These are phyloP conservation scores for Microdochium nivale DNA, from an alignment of 2,329 filamentous ascomycete genomes.

Conservation along the genomic window DNA sequence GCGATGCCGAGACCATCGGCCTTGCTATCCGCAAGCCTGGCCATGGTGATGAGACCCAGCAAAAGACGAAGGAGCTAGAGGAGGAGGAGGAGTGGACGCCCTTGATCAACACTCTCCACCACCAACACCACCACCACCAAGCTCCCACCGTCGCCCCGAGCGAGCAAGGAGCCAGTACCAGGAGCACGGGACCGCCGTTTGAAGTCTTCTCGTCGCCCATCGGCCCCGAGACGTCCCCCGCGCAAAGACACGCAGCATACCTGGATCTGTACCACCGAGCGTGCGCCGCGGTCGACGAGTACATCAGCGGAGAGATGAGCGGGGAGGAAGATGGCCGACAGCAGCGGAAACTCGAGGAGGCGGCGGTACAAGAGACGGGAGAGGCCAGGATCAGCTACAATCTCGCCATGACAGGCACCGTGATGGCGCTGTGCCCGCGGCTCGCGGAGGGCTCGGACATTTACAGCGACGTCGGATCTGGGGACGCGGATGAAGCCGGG, in stretches of 20 bases:
- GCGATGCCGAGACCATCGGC: slow-evolving; percentile 8
- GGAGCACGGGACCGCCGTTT: slow-evolving; percentile 23
- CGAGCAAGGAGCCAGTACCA: neutral
- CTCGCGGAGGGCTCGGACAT: slow-evolving; percentile 36
- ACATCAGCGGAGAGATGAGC: too few relatives aligned
- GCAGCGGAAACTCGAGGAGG: slow-evolving; percentile 11
- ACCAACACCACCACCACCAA: too few relatives aligned
- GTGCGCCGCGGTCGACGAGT: neutral
- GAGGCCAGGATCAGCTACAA: slow-evolving; percentile 55
- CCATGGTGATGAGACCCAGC: too few relatives aligned
- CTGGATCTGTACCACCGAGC: slow-evolving; percentile 37
- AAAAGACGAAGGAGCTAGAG: too few relatives aligned
- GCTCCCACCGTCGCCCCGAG: neutral
- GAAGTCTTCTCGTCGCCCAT: slow-evolving; percentile 31
- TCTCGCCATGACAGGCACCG: slow-evolving; percentile 45
- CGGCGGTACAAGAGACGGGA: slow-evolving; percentile 22
- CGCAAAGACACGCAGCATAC: slow-evolving; percentile 33
- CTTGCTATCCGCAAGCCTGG: slow-evolving; percentile 35
- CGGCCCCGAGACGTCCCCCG: slow-evolving; percentile 19
- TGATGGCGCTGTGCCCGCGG: slow-evolving; percentile 47
- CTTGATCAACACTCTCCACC: neutral
- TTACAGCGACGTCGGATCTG: slow-evolving; percentile 11
- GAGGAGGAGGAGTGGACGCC: neutral
- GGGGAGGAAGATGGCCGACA: too few relatives aligned
- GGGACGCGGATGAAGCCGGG: slow-evolving; percentile 9